Evolutionary conservation across 225 moss, liverwort and hornwort genomes (phyloP), one percentile per base, ranked within the genome.

Genomic region (Physcomitrellopsis africana): DNA sequence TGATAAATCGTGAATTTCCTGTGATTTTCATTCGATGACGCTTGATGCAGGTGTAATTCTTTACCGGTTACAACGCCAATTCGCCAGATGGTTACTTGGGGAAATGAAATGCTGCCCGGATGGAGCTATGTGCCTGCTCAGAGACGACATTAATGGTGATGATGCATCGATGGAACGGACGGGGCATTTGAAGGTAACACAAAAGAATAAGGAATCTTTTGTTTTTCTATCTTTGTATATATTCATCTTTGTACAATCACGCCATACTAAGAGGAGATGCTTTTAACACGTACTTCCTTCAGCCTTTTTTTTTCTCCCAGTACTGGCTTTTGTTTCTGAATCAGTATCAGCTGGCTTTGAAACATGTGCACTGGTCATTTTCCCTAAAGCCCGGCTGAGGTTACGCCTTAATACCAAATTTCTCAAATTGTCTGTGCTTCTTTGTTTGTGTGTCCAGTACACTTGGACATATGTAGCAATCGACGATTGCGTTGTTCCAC

Each of bases 1-100:
- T 3, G 14, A 56, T 6, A 9, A 15, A 15, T 9, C 8, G 55
- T 2, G 16, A 56, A 18, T 56, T 56, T 56, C 55, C 24, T 17
- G 24, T 54, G 58, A 51, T 72, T 27, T n/a, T 60, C 1, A 44
- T 27, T 22, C 20, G 5, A 20, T 47, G n/a, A 26, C 55, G 61
- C 23, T 12, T 69, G 67, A 9, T 77, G 56, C 66, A 89, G 88
- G 81, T 89, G 88, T 60, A 68, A 86, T 72, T 70, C 86, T 89
- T 67, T 18, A 61, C 73, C 0, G 86, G 83, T 24, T 63, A 76
- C 57, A 72, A 63, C 49, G 67, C 77, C 1, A 6, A 5, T 8
- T 0, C 69, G 0, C 71, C 85, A 32, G 82, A 76, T 11, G 29
- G 73, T 58, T 89, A 89, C 3, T 1, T 37, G 12, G 88, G 88